Evolutionary conservation across 2,329 filamentous ascomycete species (phyloP), one percentile per base, ranked within the genome.

Genomic region (Pyricularia sp.): DNA sequence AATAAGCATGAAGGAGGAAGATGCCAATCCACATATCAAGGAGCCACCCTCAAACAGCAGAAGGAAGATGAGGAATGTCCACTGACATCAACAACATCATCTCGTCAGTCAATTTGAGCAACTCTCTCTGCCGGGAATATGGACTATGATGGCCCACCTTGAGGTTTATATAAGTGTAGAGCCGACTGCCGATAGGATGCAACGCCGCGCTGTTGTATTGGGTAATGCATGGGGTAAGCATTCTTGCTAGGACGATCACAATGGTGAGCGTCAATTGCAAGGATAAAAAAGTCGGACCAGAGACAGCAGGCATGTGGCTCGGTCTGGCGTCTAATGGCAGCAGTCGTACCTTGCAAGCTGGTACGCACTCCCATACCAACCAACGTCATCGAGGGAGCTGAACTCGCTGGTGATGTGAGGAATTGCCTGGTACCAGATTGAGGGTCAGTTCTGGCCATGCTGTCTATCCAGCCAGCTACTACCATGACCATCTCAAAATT

Each of bases 21-120:
- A 77, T 0, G 86, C 82, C 67, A 80, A 71, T 68, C 77, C 86
- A 70, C 85, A 88, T n/a, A 89, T 74, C 3, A 85, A 71, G 0
- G 83, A 86, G 1, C 86, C 86, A 0, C 87, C 26, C 72, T 88
- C 85, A 70, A 89, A 88, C 59, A 86, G 68, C 50, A 76, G 71
- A 31, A 88, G 78, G 63, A 83, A 81, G 67, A 69, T 66, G 7
- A 81, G 72, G 65, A 79, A 82, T 0, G 78, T 74, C 75, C 77
- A 79, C 77, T 66, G 65, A 55, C 5, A 55, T 9, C 42, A 55
- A 20, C 20, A 9, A 6, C 7, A n/a, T 6, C 20, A n/a, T 61
- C 25, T n/a, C 9, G 9, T 61, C 10, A 61, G 58, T 17, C 10
- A 10, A 26, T 61, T 20, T 20, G 64, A 66, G 5, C 76, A 2